Evolutionary conservation across 116 monocot genomes (phyloP), one percentile per base, ranked within the genome.

Genomic region (Cymodocea nodosa): DNA sequence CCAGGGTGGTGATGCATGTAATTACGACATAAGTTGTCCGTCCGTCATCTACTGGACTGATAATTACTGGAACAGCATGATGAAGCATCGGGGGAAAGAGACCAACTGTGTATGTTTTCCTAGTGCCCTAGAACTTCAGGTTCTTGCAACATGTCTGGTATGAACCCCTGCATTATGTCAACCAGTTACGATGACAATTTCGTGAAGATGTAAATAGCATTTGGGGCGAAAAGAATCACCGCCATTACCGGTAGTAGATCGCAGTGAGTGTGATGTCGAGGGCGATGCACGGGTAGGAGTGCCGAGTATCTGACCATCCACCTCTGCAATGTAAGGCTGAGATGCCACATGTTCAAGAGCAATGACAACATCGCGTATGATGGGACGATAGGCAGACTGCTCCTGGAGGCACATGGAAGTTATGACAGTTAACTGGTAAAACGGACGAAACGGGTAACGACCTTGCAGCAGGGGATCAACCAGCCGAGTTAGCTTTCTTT

Each of bases 401-500:
- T 77, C 80, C 19, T 65, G 74, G 13, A 84, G 74, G 63, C 84
- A 84, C 65, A 80, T 70, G 15, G 84, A 74, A 53, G 79, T 65
- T 18, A 84, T 66, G 12, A 68, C 77, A 4, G 52, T 74, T 36
- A 84, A 44, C 61, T 84, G 80, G 73, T 77, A 69, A 36, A 80
- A 68, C 11, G 77, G 23, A 7, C 80, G 74, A 16, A 56, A 2
- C 0, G 80, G 84, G 65, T 64, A 80, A 11, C 62, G 62, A 22
- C 84, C 84, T 66, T 70, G 63, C 22, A 84, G 64, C 57, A 62
- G 65, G 8, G 84, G 80, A 60, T 84, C 84, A 6, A 77, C 84
- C 35, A 80, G 61, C 23, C 56, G 57, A 30, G 23, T 66, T 20
- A 64, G 72, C 62, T 59, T 64, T 68, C 80, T 74, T 36, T 54